Conservation (phyloP, 345 rosid genomes). For the Angophora floribunda region DNA sequence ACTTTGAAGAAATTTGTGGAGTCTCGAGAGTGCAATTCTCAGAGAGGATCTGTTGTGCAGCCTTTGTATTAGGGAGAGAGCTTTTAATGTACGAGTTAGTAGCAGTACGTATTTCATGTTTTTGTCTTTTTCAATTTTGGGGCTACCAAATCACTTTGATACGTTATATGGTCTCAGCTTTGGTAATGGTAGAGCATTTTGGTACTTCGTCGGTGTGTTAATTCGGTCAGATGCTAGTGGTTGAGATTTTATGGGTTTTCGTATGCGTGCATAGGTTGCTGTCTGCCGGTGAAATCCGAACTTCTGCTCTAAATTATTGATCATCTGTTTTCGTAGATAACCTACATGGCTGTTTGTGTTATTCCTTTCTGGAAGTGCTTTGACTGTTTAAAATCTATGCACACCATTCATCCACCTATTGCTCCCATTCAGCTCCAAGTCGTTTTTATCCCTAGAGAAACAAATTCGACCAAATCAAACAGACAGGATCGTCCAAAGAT, state of each 20-base stretch:
- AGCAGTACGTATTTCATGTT: not conserved
- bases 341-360: not conserved
- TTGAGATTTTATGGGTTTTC: not conserved
- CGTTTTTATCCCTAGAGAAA: not conserved
- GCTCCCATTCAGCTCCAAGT: not conserved
- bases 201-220: not conserved
- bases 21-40: slow-evolving; percentile 18
- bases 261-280: not conserved
- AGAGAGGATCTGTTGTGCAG: slow-evolving; percentile 5
- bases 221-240: not conserved
- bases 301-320: not conserved
- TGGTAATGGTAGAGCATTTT: not conserved
- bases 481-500: not conserved
- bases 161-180: not conserved
- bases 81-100: not conserved
- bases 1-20: slow-evolving; percentile 3
- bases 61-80: not conserved
- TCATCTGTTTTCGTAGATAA: not conserved
- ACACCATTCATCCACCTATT: too few relatives aligned
- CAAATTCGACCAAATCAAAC: not conserved
- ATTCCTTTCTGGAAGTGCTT: not conserved
- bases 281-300: not conserved
- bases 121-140: not conserved
- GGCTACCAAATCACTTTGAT: not conserved
- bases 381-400: not conserved